A percentile compares a stretch with the other conserved stretches of the same genome.
Conservation (phyloP, 495 filamentous ascomycete species). For the Darksidea phi region DNA sequence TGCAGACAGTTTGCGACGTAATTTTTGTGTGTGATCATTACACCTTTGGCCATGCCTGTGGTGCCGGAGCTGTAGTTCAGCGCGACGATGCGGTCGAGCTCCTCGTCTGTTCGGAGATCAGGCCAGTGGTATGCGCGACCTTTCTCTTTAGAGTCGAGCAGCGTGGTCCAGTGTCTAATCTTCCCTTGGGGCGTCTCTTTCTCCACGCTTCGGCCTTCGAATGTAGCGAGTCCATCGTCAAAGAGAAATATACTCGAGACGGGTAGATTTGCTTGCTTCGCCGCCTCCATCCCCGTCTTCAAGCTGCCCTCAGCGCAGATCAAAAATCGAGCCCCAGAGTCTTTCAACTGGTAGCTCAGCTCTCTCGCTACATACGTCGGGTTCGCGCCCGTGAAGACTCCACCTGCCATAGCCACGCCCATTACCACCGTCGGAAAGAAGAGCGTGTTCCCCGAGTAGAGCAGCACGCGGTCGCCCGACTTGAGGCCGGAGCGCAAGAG, state of each 20-base stretch:
- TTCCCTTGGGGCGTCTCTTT: slow-evolving; percentile 9
- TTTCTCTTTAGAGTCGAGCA: slow-evolving; percentile 35
- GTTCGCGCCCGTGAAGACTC: slow-evolving; percentile 77
- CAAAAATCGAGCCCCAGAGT: slow-evolving; percentile 65
- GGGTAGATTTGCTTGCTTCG: slow-evolving; percentile 30
- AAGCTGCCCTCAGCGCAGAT: slow-evolving; percentile 39
- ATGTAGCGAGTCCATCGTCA: slow-evolving; percentile 40
- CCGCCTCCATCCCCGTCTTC: slow-evolving; percentile 40
- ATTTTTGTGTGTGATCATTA: slow-evolving; percentile 72
- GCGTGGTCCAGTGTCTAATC: slow-evolving; percentile 40
- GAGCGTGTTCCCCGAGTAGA: slow-evolving; percentile 49
- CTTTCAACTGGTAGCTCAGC: slow-evolving; percentile 70
- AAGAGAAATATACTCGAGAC: slow-evolving; percentile 40
- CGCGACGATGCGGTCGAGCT: slow-evolving; percentile 36
- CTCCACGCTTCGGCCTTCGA: slow-evolving; percentile 30
- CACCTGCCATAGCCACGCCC: slow-evolving; percentile 74
- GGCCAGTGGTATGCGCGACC: slow-evolving; percentile 38
- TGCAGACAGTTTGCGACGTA: slow-evolving; percentile 67
- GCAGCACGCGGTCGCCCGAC: slow-evolving; percentile 68
- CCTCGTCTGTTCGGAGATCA: slow-evolving; percentile 30
- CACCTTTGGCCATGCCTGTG: slow-evolving; percentile 81
- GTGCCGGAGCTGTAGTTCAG: slow-evolving; percentile 78
- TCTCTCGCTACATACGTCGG: slow-evolving; percentile 70
- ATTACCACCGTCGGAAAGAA: slow-evolving; percentile 72
- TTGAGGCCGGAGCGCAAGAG: slow-evolving; percentile 64